Conservation (phyloP, 164 flowering plant genomes). For the Sextonia rubra region DNA sequence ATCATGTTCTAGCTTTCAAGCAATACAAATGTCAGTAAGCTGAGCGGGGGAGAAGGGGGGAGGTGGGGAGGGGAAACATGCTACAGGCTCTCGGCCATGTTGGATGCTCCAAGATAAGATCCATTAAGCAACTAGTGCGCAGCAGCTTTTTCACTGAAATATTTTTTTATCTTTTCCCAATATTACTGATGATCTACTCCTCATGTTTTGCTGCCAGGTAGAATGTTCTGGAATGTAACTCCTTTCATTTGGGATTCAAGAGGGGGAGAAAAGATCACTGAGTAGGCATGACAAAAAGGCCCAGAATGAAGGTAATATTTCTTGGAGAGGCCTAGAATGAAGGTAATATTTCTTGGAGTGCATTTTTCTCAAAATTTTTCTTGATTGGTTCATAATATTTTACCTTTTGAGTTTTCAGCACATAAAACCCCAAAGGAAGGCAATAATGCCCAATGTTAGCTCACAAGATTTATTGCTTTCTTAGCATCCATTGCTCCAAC, state of each 20-base stretch:
- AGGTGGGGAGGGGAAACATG: too few relatives aligned
- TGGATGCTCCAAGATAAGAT: too few relatives aligned
- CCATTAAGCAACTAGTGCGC: too few relatives aligned
- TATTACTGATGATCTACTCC: not conserved
- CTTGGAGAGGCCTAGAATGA: too few relatives aligned
- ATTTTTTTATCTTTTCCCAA: too few relatives aligned
- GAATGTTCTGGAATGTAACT: not conserved
- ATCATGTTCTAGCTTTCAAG: too few relatives aligned
- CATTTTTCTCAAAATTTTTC: not conserved
- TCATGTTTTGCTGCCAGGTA: not conserved
- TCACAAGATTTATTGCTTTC: conserved; percentile 28
- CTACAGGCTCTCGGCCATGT: too few relatives aligned
- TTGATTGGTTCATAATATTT: not conserved
- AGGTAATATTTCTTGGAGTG: not conserved
- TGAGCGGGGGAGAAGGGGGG: too few relatives aligned
- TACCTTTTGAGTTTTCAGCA: conserved; percentile 74
- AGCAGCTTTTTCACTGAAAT: too few relatives aligned
- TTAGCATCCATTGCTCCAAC: conserved; percentile 18
- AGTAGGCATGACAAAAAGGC: not conserved
- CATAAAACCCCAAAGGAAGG: conserved; percentile 54
- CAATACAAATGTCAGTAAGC: too few relatives aligned
- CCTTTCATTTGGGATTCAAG: not conserved
- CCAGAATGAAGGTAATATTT: too few relatives aligned
- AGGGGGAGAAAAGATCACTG: not conserved
- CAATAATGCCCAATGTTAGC: conserved; percentile 31